Evolutionary conservation across 2,329 filamentous ascomycete species (phyloP).

Genomic region (Davidsoniella eucalypti): DNA sequence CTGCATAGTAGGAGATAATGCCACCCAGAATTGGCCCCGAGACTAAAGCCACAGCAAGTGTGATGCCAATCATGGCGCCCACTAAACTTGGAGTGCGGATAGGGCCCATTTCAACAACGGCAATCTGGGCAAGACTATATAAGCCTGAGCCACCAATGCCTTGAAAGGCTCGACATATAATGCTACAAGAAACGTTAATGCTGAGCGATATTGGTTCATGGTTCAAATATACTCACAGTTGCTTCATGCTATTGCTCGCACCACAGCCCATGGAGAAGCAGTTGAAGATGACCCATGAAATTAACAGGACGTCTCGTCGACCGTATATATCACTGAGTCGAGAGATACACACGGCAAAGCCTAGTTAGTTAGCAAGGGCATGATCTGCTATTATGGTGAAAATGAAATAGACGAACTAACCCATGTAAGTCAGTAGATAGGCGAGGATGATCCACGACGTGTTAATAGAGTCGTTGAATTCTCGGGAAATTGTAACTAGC

Average conservation of each 20-base stretch:
- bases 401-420: slow-evolving; percentile 18
- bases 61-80: slow-evolving; percentile 37
- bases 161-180: slow-evolving; percentile 41
- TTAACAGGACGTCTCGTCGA: slow-evolving; percentile 31
- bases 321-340: slow-evolving; percentile 44
- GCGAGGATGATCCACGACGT: slow-evolving; percentile 39
- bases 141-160: slow-evolving; percentile 45
- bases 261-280: slow-evolving; percentile 38
- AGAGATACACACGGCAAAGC: slow-evolving; percentile 41
- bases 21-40: slow-evolving; percentile 43
- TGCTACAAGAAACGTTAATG: slow-evolving; percentile 22
- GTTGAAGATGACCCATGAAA: slow-evolving; percentile 38
- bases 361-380: slow-evolving; percentile 17
- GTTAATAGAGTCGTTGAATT: slow-evolving; percentile 33
- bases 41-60: slow-evolving; percentile 39
- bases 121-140: slow-evolving; percentile 42
- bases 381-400: not conserved
- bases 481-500: slow-evolving; percentile 37
- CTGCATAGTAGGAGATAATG: slow-evolving; percentile 32
- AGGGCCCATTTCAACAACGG: slow-evolving; percentile 39
- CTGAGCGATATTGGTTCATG: too few species aligned
- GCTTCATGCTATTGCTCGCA: slow-evolving; percentile 31
- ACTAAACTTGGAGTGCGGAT: slow-evolving; percentile 35
- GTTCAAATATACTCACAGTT: slow-evolving; percentile 25
- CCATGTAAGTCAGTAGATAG: slow-evolving; percentile 41